phyloP scores from a whole-genome alignment of 176 grass and related monocot species.

The Zea mays region DNA sequence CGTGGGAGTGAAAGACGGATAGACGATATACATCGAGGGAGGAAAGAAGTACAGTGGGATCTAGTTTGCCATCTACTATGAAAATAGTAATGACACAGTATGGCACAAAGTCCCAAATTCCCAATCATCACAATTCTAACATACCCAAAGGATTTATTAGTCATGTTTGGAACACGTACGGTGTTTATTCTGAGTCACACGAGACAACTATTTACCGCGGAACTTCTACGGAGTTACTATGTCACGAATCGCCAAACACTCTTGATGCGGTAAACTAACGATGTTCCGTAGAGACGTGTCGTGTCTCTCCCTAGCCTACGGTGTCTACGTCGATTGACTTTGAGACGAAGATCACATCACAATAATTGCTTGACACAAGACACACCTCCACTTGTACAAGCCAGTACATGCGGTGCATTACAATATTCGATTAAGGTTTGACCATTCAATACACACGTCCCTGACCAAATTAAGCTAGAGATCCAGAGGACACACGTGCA shows the following conservation, averaged over 20 bases:
- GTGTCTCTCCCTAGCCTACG: conserved; percentile 4
- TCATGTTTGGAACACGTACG: background rate
- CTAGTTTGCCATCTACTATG: too few species aligned
- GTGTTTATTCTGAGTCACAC: background rate
- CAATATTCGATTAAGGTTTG: conserved; percentile 28
- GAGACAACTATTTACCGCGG: background rate
- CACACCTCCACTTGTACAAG: conserved; percentile 23
- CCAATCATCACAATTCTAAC: too few species aligned
- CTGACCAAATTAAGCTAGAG: background rate
- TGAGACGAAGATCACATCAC: conserved; percentile 2
- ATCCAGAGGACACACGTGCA: background rate
- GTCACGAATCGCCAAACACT: background rate
- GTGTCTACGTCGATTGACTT: conserved; percentile 40
- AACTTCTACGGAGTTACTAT: background rate
- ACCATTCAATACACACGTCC: background rate
- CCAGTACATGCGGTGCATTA: background rate
- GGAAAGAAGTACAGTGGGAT: background rate
- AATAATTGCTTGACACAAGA: conserved; percentile 29
- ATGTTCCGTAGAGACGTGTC: background rate
- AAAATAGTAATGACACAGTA: too few species aligned
- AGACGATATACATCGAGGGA: too few species aligned
- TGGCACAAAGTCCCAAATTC: too few species aligned
- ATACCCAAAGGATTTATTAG: background rate
- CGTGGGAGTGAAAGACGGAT: background rate
- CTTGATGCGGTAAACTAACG: background rate